Percentiles rank a stretch among this genome's conserved stretches.
phyloP scores from a whole-genome alignment of 495 filamentous ascomycete species.

The Aspergillus affinis region DNA sequence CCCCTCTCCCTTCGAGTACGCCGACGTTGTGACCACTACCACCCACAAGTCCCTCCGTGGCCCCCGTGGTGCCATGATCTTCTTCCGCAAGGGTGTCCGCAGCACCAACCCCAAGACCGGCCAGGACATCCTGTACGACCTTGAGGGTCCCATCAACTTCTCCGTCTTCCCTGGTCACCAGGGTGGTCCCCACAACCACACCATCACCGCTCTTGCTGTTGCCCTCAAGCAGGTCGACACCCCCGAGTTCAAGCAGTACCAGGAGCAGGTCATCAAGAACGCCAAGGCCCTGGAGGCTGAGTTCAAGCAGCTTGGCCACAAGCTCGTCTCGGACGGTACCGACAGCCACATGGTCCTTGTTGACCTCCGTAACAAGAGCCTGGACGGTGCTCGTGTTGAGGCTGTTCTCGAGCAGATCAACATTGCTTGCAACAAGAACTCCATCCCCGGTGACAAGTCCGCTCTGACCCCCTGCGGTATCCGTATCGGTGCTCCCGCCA shows the following conservation, averaged over 20 bases:
- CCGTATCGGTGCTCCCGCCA: slow-evolving; percentile 93
- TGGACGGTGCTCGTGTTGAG: slow-evolving; percentile 80
- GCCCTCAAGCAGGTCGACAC: slow-evolving; percentile 92
- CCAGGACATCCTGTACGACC: slow-evolving; percentile 88
- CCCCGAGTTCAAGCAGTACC: slow-evolving; percentile 95
- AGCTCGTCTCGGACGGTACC: slow-evolving; percentile 94
- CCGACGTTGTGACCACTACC: slow-evolving; percentile 97
- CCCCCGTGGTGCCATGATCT: slow-evolving; percentile 99
- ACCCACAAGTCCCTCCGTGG: slow-evolving; percentile 99
- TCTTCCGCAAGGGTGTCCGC: slow-evolving; percentile 96
- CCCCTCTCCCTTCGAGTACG: slow-evolving; percentile 88
- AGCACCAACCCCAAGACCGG: slow-evolving; percentile 83
- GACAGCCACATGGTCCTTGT: slow-evolving; percentile 91
- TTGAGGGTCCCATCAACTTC: slow-evolving; percentile 97
- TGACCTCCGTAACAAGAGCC: slow-evolving; percentile 23
- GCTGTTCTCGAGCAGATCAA: slow-evolving; percentile 96
- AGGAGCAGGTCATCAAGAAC: slow-evolving; percentile 77
- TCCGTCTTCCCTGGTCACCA: slow-evolving; percentile 99
- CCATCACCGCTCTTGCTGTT: slow-evolving; percentile 96
- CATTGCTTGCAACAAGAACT: slow-evolving; percentile 99
- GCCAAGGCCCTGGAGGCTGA: slow-evolving; percentile 26
- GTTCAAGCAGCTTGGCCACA: slow-evolving; percentile 28
- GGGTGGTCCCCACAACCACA: slow-evolving; percentile 99
- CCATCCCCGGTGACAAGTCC: slow-evolving; percentile 96
- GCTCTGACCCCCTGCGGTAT: slow-evolving; percentile 93